Evolutionary conservation across 805 yeast species (phyloP), one percentile per base, ranked within the genome.

Genomic region (Schwanniomyces yamadae): DNA sequence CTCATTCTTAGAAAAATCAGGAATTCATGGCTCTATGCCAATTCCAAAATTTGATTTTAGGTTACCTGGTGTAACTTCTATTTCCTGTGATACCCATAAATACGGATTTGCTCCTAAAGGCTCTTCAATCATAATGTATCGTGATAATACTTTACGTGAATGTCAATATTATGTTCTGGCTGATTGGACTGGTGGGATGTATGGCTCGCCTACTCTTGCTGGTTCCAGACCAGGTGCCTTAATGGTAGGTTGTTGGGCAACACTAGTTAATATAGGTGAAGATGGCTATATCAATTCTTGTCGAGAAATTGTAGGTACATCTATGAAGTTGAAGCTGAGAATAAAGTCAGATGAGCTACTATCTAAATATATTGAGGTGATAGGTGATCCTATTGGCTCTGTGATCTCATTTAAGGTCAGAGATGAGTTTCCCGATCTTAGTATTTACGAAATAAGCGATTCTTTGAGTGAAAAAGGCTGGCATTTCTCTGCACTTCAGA

Each of bases 61-160:
- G 45, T 71, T 88, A 2, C 83, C 87, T 1, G 93, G 74, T 21
- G 98, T 93, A n/a, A 93, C 98, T 1, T 89, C 97, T 2, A 91
- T 91, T 39, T 86, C 96, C n/a, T 93, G 98, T 63, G 99, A 91
- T 58, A 91, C 99, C n/a, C 99, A 91, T 69, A 91, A 91, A 61
- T 91, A 91, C 55, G 99, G 98, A 1, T 93, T 91, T 71, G 97
- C 98, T 6, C 99, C 99, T 25, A 91, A 91, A 61, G 99, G 99
- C 7, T 83, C 95, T 0, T 87, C 96, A 1, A 75, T 91, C 16
- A 84, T 93, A 49, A 83, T 93, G 95, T 93, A 93, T 61, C 75
- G 97, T 31, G 63, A 73, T 42, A 50, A 73, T 0, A 72, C 75
- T 39, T 71, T 88, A 38, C 73, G 99, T 39, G 74, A 75, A 46